Conservation (phyloP, 164 flowering plant species). For the Stephania yunnanensis region DNA sequence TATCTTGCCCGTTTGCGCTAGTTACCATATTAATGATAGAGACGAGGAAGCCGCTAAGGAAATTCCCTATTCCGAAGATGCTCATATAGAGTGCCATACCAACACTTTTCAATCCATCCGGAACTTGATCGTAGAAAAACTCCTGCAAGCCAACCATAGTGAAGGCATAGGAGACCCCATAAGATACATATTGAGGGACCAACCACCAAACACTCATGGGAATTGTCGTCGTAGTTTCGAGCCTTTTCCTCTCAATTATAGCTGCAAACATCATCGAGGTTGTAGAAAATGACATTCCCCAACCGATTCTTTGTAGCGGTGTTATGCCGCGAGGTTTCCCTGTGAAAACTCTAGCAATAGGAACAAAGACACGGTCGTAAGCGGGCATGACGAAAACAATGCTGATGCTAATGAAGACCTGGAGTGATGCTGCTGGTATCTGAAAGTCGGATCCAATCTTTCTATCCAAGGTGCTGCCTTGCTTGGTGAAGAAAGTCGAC, state of each 20-base stretch:
- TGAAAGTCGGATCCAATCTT: constrained; percentile 6
- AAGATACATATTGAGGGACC: constrained; percentile 18
- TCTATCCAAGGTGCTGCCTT: constrained; percentile 16
- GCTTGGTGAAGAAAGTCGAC: constrained; percentile 10
- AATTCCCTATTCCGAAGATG: constrained; percentile 22
- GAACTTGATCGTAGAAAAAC: constrained; percentile 28
- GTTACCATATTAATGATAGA: constrained; percentile 14
- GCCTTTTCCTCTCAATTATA: constrained; percentile 17
- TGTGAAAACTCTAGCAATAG: constrained; percentile 5
- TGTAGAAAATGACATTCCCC: constrained; percentile 11
- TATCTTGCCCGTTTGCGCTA: constrained; percentile 9
- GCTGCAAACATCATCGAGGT: constrained; percentile 14
- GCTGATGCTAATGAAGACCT: constrained; percentile 5
- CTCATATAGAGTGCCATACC: constrained; percentile 21
- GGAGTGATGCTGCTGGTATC: constrained; percentile 15
- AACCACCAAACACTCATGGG: constrained; percentile 28
- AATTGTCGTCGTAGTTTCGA: constrained; percentile 11
- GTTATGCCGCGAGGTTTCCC: constrained; percentile 12
- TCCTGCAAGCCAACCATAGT: constrained; percentile 25
- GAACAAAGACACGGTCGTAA: constrained; percentile 11
- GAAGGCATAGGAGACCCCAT: constrained; percentile 21
- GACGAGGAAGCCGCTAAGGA: constrained; percentile 21
- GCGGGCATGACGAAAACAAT: constrained; percentile 4
- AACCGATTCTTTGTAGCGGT: constrained; percentile 12
- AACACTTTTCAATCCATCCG: constrained; percentile 16